Evolutionary conservation across 108 stramenopile species (phyloP), one percentile per base, ranked within the genome.

Genomic region (Pseudonitzschia multiseries): DNA sequence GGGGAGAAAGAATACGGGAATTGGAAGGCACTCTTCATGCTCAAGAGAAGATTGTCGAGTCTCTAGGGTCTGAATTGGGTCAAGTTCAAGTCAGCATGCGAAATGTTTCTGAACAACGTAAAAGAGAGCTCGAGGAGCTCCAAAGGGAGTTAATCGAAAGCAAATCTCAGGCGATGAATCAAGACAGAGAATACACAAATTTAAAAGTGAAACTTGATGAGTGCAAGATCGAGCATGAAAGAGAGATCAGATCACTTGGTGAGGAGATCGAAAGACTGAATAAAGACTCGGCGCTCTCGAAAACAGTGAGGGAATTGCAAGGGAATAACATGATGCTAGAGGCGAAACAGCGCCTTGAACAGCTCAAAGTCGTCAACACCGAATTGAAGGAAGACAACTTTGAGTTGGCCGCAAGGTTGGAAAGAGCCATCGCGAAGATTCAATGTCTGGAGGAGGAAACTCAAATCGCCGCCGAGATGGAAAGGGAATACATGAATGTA

Each of bases 1-100:
- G 88, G 78, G 85, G 88, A 72, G 66, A 81, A n/a, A 87, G 78
- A 68, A 91, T 94, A 12, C 77, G 80, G 28, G 84, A 79, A 13
- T 69, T 94, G 32, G 89, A 94, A 50, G 87, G 90, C 66, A 87
- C 87, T 4, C 76, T 94, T 28, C 77, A 81, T 40, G 93, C 90
- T 33, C 90, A 91, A 63, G 87, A 94, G 72, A 86, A 90, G 64
- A 83, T 88, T 14, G 79, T 91, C 22, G 81, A 85, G 2, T 83
- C 79, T 26, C 86, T 94, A 86, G 72, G 81, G 13, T 76, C 64
- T n/a, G 90, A 94, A 69, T 85, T 91, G 87, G 87, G 88, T 62
- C 93, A 91, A 72, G 72, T 90, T 15, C 89, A 90, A 77, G 77
- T 73, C 57, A 81, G 86, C 21, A 91, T 94, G 90, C 87, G 81